Base-by-base conservation (phyloP, 2,329 filamentous ascomycete genomes). In the Aureobasidium sp. region DNA sequence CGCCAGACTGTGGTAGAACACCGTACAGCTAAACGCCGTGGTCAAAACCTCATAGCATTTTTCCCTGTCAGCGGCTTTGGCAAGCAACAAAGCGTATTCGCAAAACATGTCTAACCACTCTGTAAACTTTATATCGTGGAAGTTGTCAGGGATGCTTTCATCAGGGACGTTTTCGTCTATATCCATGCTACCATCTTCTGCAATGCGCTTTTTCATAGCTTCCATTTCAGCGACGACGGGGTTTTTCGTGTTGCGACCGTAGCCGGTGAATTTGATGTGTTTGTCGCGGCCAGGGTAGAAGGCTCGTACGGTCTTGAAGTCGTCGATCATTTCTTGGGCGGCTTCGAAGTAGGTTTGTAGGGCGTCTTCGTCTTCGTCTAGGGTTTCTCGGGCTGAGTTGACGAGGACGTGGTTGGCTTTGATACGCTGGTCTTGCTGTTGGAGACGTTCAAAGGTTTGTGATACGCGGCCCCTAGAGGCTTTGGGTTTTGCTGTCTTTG, bases 51-150 rank as follows among this genome's bases (percentile, higher is more conserved):
- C 85, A 72, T 96, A 97, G 56, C 90, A 87, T 65, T 90, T 87
- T 46, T 87, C 81, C 15, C 83, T 79, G 52, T 88, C 84, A 37
- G 86, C 86, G 23, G 81, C 77, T 46, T 85, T 83, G 8, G 91
- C 89, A 36, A 94, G 82, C 5, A 87, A 80, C 52, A 97, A 80
- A 3, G 91, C 89, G 71, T 95, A 95, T 69, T 94, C 89, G 39
- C 95, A 82, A 71, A 99, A 96, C 0, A 96, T 81, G 67, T 95
- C 89, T 3, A 97, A 82, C 94, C 94, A 99, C 51, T 86, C 82
- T 63, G 87, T 80, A 70, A 97, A 96, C 0, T 86, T 79, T 51
- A 97, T 89, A 8, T 88, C 89, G 67, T 90, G 87, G 70, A 91
- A 92, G 63, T 82, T 79, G 51, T 74, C 74, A 2, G 83, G 82